phyloP scores from a whole-genome alignment of 768 basidiomycete species.

The Crucibulum laeve region DNA sequence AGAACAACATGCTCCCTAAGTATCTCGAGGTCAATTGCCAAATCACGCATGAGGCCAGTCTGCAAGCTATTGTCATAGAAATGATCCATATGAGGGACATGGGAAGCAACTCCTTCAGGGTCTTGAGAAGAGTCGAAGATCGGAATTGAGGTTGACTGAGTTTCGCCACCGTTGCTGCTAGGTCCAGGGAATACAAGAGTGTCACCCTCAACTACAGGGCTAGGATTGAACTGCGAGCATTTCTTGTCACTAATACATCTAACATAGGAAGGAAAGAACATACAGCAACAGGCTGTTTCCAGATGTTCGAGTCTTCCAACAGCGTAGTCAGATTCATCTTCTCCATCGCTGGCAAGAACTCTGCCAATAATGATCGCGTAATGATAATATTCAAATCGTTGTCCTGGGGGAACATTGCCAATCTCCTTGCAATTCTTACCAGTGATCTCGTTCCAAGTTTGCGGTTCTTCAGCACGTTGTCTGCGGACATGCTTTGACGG shows the following conservation, averaged over 20 bases:
- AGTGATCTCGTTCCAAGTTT: constrained; percentile 61
- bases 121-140: constrained; percentile 47
- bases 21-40: constrained; percentile 59
- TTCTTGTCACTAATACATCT: neutral
- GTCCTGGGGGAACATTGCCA: constrained; percentile 40
- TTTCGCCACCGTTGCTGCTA: constrained; percentile 25
- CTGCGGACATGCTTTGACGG: constrained; percentile 46
- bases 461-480: constrained; percentile 55
- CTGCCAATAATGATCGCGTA: constrained; percentile 45
- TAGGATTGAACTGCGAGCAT: constrained; percentile 41
- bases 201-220: constrained; percentile 32
- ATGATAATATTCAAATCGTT: constrained; percentile 45
- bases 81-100: constrained; percentile 65
- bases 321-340: constrained; percentile 47
- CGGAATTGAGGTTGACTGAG: constrained; percentile 35
- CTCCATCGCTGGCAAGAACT: constrained; percentile 60
- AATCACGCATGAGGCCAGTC: constrained; percentile 61
- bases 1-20: constrained; percentile 62
- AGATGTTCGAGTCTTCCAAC: constrained; percentile 46
- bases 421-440: constrained; percentile 45
- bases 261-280: constrained; percentile 9
- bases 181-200: constrained; percentile 43
- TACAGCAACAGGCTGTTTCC: constrained; percentile 36
- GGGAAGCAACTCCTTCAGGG: constrained; percentile 48
- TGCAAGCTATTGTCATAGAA: constrained; percentile 71